Base-by-base conservation (phyloP, 2,329 filamentous ascomycete genomes). In the Pseudogymnoascus sp. region DNA sequence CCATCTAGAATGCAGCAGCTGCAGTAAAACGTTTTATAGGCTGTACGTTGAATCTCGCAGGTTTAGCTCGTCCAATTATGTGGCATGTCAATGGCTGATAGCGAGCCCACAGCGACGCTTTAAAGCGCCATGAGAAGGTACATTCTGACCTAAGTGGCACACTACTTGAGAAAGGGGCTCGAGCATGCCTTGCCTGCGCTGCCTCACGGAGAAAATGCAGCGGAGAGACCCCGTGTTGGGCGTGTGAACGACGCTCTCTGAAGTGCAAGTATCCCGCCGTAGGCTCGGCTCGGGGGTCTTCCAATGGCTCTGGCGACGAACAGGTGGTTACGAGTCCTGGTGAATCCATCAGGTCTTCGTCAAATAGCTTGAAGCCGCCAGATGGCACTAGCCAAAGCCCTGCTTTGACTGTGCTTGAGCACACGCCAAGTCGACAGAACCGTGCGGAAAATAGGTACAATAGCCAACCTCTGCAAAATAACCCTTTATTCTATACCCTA, bases 1-100 rank as follows among this genome's bases (percentile, higher is more conserved):
- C 3, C 63, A 61, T 15, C 63, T 68, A 10, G 67, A 69, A 48
- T 69, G 68, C 48, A 59, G 41, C 7, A 61, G 59, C 15, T 69
- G 68, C 36, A 48, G 64, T 3, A 69, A 69, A 60, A 64, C 65
- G 9, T 69, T 69, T 55, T 69, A 68, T 35, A 63, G 68, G 55
- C 61, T 63, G 68, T 68, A 25, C 55, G 65, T 65, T 35, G 15
- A 13, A 29, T 13, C 36, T 36, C n/a, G 35, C 35, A 25, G 15
- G 15, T 44, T n/a, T 39, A 15, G 42, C 17, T 61, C 12, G 21
- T 44, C 15, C 5, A 29, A 3, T 48, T 41, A 63, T 36, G 36
- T 63, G 59, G 44, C 41, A 5, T 38, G 7, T 36, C 35, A 12
- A 48, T 3, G 4, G 25, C 44, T 38, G 25, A 38, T 12, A 42